These are phyloP conservation scores for Rosa rugosa DNA, from an alignment of 306 rosid species.

Conservation along the genomic window DNA sequence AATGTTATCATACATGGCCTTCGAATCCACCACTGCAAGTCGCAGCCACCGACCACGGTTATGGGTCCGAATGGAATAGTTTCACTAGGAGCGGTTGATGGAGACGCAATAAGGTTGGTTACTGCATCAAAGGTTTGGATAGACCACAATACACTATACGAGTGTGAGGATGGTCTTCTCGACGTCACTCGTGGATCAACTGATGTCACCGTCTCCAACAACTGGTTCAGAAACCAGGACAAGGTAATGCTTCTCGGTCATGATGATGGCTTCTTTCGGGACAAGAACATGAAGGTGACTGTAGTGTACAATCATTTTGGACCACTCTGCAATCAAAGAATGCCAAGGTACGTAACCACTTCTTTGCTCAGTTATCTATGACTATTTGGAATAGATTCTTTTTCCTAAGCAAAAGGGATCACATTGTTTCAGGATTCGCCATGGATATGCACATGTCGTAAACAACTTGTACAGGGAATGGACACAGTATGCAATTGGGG, in stretches of 20 bases:
- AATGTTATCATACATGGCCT: constrained; percentile 46
- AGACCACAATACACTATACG: constrained; percentile 46
- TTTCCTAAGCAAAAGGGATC: not conserved
- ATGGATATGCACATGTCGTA: constrained; percentile 44
- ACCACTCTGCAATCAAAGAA: constrained; percentile 49
- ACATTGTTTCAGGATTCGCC: constrained; percentile 26
- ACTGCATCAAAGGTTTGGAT: constrained; percentile 45
- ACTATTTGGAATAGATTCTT: not conserved
- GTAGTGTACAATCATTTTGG: constrained; percentile 48
- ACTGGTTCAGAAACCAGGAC: constrained; percentile 47
- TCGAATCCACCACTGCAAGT: constrained; percentile 40
- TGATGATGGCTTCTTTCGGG: constrained; percentile 36
- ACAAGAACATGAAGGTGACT: constrained; percentile 43
- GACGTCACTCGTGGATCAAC: constrained; percentile 51
- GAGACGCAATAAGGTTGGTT: constrained; percentile 41
- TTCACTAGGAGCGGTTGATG: constrained; percentile 34
- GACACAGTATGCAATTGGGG: constrained; percentile 38
- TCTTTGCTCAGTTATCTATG: not conserved
- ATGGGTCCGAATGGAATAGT: constrained; percentile 30
- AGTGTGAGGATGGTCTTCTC: constrained; percentile 40
- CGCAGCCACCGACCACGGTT: constrained; percentile 29
- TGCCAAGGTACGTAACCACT: constrained; percentile 36
- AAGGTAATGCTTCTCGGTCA: constrained; percentile 53
- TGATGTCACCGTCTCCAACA: constrained; percentile 42
- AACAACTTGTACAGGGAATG: constrained; percentile 42